Evolutionary conservation across 805 yeast species (phyloP).

Genomic region (Jamesozyma spencerorum): DNA sequence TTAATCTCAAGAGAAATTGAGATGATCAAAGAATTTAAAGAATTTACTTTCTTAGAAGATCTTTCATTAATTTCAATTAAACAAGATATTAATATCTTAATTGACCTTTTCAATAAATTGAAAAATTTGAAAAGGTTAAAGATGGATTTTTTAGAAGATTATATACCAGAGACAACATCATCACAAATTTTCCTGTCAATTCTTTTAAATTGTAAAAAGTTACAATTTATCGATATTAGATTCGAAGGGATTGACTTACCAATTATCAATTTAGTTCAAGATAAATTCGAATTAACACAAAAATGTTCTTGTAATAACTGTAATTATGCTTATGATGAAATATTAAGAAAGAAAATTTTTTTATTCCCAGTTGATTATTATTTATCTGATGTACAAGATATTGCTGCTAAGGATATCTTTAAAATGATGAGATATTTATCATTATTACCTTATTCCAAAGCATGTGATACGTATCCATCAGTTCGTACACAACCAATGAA

Average conservation of each 20-base stretch:
- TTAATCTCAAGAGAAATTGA: conserved; percentile 27
- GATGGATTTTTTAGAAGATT: conserved; percentile 33
- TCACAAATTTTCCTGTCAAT: conserved; percentile 31
- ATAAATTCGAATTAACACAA: conserved; percentile 24
- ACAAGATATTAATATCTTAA: conserved; percentile 26
- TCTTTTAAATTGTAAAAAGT: conserved; percentile 26
- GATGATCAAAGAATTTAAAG: conserved; percentile 31
- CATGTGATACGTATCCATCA: conserved; percentile 35
- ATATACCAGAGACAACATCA: conserved; percentile 26
- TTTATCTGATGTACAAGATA: conserved; percentile 21
- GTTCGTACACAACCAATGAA: conserved; percentile 36
- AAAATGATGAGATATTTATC: conserved; percentile 30
- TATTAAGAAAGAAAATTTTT: conserved; percentile 28
- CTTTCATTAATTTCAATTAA: conserved; percentile 35
- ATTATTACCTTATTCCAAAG: conserved; percentile 36
- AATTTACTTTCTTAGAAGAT: conserved; percentile 32
- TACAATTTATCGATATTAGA: conserved; percentile 34
- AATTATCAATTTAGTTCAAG: conserved; percentile 21
- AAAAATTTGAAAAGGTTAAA: conserved; percentile 31
- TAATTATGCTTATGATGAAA: conserved; percentile 24
- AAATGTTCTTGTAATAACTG: conserved; percentile 27
- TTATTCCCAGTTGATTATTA: conserved; percentile 24
- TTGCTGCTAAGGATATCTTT: conserved; percentile 31
- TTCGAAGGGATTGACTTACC: conserved; percentile 29
- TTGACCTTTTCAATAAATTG: conserved; percentile 26